Percentiles rank a stretch among this genome's conserved stretches.
Conservation (phyloP, 2,329 filamentous ascomycete genomes). For the Aspergillus proliferans region DNA sequence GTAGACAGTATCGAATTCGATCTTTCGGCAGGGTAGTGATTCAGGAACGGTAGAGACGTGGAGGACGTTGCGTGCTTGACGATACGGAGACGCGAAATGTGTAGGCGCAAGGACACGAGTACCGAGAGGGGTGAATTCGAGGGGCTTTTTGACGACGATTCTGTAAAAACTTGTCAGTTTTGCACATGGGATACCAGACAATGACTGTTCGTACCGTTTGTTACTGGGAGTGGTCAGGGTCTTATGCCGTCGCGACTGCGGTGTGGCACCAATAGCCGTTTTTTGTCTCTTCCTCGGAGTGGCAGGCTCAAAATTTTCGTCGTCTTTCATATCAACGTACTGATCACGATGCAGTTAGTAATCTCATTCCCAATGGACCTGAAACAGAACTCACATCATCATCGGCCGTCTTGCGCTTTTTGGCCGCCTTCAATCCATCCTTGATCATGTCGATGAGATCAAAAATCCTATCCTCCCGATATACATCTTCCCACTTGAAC, state of each 20-base stretch:
- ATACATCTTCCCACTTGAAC: slow-evolving; percentile 85
- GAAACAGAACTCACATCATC: slow-evolving; percentile 26
- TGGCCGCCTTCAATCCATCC: slow-evolving; percentile 58
- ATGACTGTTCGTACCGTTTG: slow-evolving; percentile 45
- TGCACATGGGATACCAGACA: slow-evolving; percentile 7
- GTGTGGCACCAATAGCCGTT: slow-evolving; percentile 39
- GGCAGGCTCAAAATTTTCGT: slow-evolving; percentile 26
- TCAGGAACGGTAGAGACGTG: slow-evolving; percentile 91
- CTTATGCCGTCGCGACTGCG: slow-evolving; percentile 36
- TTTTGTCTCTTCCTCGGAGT: slow-evolving; percentile 57
- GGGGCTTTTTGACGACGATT: slow-evolving; percentile 72
- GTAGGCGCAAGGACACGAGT: slow-evolving; percentile 74
- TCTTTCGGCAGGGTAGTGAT: slow-evolving; percentile 83
- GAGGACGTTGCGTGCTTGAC: slow-evolving; percentile 77
- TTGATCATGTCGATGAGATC: slow-evolving; percentile 62
- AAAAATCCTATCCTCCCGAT: slow-evolving; percentile 59
- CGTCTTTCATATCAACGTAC: slow-evolving; percentile 36
- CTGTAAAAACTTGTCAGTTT: slow-evolving; percentile 20
- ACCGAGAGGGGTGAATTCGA: slow-evolving; percentile 93
- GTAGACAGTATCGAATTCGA: slow-evolving; percentile 87
- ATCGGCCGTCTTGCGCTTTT: slow-evolving; percentile 45
- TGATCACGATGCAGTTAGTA: slow-evolving; percentile 10
- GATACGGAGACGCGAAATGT: slow-evolving; percentile 75
- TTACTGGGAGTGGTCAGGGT: slow-evolving; percentile 56
- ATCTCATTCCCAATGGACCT: slow-evolving; percentile 1